These are phyloP conservation scores for Osmanthus fragrans DNA, from an alignment of 257 asterid genomes.

Conservation along the genomic window DNA sequence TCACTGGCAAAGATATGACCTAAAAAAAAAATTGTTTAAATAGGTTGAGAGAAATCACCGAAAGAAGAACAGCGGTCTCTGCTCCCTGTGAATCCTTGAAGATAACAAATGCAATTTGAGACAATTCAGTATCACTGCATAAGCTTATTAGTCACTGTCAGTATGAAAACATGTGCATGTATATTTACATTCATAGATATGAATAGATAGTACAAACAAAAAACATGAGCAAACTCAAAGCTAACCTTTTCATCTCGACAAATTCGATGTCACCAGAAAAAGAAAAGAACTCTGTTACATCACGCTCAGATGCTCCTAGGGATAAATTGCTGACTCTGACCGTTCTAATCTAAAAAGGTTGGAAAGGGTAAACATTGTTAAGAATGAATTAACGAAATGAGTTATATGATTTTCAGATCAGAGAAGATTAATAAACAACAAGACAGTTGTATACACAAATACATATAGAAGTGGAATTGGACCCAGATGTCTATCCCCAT, in stretches of 20 bases:
- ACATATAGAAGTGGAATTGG: neutral
- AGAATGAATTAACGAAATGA: neutral
- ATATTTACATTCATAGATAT: neutral
- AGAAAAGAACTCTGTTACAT: conserved; percentile 84
- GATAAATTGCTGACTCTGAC: conserved; percentile 92
- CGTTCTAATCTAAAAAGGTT: conserved; percentile 54
- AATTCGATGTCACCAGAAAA: conserved; percentile 93
- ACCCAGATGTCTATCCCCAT: neutral
- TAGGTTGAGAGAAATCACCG: conserved; percentile 49
- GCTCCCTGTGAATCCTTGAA: conserved; percentile 96
- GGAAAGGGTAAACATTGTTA: conserved; percentile 21
- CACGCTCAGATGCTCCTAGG: conserved; percentile 80
- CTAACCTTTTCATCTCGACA: conserved; percentile 85
- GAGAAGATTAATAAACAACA: neutral
- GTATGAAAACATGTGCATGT: conserved; percentile 9
- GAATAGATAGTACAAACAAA: neutral
- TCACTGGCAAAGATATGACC: neutral
- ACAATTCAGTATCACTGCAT: conserved; percentile 79
- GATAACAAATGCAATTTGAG: conserved; percentile 87
- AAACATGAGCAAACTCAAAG: conserved; percentile 20
- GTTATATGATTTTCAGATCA: neutral
- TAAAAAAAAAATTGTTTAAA: neutral
- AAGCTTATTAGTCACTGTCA: neutral
- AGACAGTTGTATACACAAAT: neutral
- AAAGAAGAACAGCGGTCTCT: conserved; percentile 95